These are phyloP conservation scores for Globisporangium middletonii DNA, from an alignment of 352 stramenopile genomes.

Conservation along the genomic window DNA sequence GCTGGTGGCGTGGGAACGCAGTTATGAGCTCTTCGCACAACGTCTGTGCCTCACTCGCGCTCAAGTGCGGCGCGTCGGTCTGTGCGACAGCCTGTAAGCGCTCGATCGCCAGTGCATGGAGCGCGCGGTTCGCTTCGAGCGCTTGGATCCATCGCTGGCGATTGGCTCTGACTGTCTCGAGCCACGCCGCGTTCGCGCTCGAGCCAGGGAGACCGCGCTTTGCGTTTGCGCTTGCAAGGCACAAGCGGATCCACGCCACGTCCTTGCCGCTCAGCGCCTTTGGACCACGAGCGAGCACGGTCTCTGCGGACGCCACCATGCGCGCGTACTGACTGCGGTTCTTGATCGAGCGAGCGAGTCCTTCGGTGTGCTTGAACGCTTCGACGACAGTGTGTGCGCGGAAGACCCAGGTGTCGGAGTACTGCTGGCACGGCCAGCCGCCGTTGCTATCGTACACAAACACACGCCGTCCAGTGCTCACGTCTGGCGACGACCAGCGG, in stretches of 20 bases:
- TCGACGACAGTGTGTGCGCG: no score
- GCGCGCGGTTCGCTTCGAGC: background rate
- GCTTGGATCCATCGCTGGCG: background rate
- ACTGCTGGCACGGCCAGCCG: no score
- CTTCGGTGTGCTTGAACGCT: no score
- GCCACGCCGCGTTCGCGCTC: constrained; percentile 1
- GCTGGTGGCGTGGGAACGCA: background rate
- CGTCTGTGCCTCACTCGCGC: background rate
- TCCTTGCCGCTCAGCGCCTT: constrained; percentile 9
- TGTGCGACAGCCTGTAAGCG: background rate
- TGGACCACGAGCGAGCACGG: background rate
- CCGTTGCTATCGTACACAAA: no score
- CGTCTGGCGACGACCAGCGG: background rate
- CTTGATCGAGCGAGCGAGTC: background rate
- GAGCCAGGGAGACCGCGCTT: constrained; percentile 11
- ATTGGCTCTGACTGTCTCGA: background rate
- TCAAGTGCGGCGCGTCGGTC: background rate
- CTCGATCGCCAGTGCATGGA: background rate
- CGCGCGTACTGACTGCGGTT: constrained; percentile 1
- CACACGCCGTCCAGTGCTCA: no score
- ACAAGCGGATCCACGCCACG: constrained; percentile 9
- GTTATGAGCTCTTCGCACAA: background rate
- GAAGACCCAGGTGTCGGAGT: no score
- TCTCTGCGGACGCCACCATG: background rate
- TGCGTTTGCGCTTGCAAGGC: constrained; percentile 4